Evolutionary conservation across 208 protist genomes (phyloP), one percentile per base, ranked within the genome.

Genomic region (Trypanosoma melophagium): DNA sequence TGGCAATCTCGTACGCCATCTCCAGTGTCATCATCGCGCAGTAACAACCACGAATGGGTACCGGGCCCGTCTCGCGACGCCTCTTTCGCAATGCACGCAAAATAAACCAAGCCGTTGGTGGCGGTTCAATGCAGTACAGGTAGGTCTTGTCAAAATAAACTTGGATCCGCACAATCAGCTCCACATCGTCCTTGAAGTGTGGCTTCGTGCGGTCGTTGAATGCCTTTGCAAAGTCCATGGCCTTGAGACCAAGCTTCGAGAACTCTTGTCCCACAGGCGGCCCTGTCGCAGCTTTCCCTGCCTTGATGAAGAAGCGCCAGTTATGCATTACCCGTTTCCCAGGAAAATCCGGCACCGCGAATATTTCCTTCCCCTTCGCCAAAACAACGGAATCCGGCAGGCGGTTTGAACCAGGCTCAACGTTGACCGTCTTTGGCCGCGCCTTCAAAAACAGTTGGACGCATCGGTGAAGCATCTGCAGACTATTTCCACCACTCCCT

Each of bases 101-200:
- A 35, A 35, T 35, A 35, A 35, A 35, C 28, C 28, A 35, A 35
- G 28, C 28, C 28, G 28, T 35, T 35, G 28, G 28, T 35, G 28
- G 28, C 5, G 91, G 91, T 79, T 95, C 88, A 61, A 95, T 89
- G 40, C 79, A 72, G 69, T 88, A 96, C 40, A 72, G 54, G 73
- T 95, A 96, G 13, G 91, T 91, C 66, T 96, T 96, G 70, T 96
- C 91, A 80, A 95, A 92, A 81, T 93, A 95, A 19, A 96, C 87
- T 66, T 96, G 89, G 56, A 96, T 90, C 62, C 89, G 89, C 53
- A 95, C 86, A 41, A 95, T 87, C 16, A 96, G 79, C 22, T 96
- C 91, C 38, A 93, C 66, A 61, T 96, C 91, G 44, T 93, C 86
- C 71, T 93, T 94, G 56, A 96, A 94, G 54, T 87, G 50, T 51